phyloP scores from a whole-genome alignment of 2,329 filamentous ascomycete species.

The Nemania sp. region DNA sequence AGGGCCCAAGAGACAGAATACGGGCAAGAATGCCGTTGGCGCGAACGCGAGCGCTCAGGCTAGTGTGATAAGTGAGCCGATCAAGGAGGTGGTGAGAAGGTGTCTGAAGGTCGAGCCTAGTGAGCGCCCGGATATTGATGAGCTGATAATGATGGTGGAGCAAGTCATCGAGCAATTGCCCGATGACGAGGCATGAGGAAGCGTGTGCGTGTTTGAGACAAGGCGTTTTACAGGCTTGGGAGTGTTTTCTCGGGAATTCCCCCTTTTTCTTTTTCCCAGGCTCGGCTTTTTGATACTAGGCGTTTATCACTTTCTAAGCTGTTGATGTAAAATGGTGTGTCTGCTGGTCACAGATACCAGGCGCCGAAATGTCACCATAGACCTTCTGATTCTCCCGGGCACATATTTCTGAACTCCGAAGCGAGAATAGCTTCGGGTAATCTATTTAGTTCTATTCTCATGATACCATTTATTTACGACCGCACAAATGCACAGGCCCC shows the following conservation, averaged over 20 bases:
- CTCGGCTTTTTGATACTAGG: conserved; percentile 17
- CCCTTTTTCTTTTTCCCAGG: not conserved
- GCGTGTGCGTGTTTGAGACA: too few species aligned
- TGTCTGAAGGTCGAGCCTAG: conserved; percentile 86
- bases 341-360: conserved; percentile 20
- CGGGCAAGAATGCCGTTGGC: conserved; percentile 47
- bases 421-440: conserved; percentile 1
- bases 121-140: conserved; percentile 67
- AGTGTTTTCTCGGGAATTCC: too few species aligned
- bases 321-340: conserved; percentile 8
- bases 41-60: conserved; percentile 44
- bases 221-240: too few species aligned
- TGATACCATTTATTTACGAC: not conserved
- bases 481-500: too few species aligned
- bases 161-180: conserved; percentile 39
- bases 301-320: not conserved
- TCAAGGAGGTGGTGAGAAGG: conserved; percentile 83
- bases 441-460: not conserved
- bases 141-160: conserved; percentile 41
- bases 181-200: conserved; percentile 34
- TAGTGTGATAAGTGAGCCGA: conserved; percentile 72
- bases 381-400: conserved; percentile 16
- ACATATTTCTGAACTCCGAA: conserved; percentile 8
- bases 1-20: conserved; percentile 58
- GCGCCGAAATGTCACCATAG: conserved; percentile 18